Base-by-base conservation (phyloP, 2,329 filamentous ascomycete species). In the Hortaea werneckii region DNA sequence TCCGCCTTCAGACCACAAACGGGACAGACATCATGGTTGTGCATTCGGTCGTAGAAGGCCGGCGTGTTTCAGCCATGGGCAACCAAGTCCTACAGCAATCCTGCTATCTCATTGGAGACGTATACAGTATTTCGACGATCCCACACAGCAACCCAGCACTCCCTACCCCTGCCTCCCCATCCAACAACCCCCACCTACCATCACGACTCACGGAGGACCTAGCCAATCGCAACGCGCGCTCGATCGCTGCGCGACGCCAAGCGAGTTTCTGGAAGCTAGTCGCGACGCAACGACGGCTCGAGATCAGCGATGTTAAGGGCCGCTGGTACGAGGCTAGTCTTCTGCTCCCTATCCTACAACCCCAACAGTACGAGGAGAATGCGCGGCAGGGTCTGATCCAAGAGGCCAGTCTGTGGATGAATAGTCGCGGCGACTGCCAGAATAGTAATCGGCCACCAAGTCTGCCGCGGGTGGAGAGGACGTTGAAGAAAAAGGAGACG, bases 321-420 rank as follows among this genome's bases (percentile, higher is more conserved):
- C 69, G 77, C 7, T 80, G 77, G 77, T 80, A 80, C 58, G 77
- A 80, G 58, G 72, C 73, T 2, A 69, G 66, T 37, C 58, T 73
- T 1, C 62, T 79, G 3, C 67, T 77, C 26, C 67, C 67, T 4
- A 61, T 69, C 30, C 57, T 69, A 2, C 56, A 64, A 35, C 48
- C 47, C n/a, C 54, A 46, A 11, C 43, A 29, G 4, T 64, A 54
- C 46, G 54, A 56, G 10, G 50, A 56, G 26, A 49, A 53, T 12
- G 45, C 50, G 26, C 46, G 54, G 1, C 54, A 55, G 29, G 64
- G 64, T 20, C 60, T 64, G 9, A 53, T 64, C 2, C 50, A 51
- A 27, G 64, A 67, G 47, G 61, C 61, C 3, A 53, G 58, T 1
- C 47, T 60, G 6, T 60, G 55, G 51, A 65, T 67, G 61, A 67